Percentiles rank a stretch among this genome's conserved stretches.
Conservation (phyloP, 768 basidiomycete species). For the Leccinellum rugosiceps region DNA sequence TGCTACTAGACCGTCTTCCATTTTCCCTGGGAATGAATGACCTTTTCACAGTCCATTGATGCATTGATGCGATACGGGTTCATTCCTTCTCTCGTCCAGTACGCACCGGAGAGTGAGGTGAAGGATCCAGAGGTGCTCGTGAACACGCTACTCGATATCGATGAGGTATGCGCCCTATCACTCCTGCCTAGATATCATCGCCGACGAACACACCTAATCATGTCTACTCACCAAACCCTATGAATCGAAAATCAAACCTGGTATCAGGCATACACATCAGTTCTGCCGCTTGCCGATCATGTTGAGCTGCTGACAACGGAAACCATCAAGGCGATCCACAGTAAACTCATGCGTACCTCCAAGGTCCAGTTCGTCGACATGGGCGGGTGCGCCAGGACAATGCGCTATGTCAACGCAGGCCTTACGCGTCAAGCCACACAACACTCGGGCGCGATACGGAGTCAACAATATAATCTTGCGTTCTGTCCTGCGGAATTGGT, state of each 20-base stretch:
- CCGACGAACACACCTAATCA: not conserved
- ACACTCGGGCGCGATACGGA: conserved; percentile 30
- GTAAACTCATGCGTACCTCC: conserved; percentile 31
- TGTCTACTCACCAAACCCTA: not conserved
- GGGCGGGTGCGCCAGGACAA: not conserved
- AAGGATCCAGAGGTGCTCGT: conserved; percentile 23
- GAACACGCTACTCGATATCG: conserved; percentile 21
- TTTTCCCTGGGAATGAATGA: not conserved
- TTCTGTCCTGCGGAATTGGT: conserved; percentile 30
- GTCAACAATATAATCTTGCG: conserved; percentile 33
- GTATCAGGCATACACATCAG: conserved; percentile 23
- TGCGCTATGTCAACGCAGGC: conserved; percentile 32
- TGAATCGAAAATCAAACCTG: not conserved
- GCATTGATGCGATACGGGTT: conserved; percentile 27
- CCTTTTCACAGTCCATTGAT: conserved; percentile 23
- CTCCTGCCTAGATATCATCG: not conserved
- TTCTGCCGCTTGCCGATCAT: conserved; percentile 22
- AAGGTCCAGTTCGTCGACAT: conserved; percentile 25
- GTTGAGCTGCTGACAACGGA: conserved; percentile 28
- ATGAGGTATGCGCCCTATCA: conserved; percentile 18
- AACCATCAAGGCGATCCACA: conserved; percentile 27
- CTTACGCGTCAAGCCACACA: conserved; percentile 27
- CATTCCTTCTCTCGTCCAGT: conserved; percentile 21
- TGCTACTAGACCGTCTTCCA: not conserved
- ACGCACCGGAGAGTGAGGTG: conserved; percentile 21